Evolutionary conservation across 768 basidiomycete species (phyloP).

Genomic region (Leccinum boreale): DNA sequence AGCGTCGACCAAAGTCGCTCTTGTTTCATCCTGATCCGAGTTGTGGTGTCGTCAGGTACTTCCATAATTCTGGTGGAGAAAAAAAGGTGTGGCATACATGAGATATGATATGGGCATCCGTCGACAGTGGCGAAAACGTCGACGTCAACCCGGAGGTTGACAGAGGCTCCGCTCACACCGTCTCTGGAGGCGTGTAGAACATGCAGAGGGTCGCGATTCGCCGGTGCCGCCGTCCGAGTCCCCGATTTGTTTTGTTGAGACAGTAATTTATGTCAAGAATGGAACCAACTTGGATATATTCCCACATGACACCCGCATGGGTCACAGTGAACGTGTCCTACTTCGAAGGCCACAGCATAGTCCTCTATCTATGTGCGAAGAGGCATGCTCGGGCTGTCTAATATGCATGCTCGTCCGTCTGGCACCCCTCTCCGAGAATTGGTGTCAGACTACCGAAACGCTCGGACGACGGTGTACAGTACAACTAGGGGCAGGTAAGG

Average conservation of each 20-base stretch:
- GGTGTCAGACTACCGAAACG: no score
- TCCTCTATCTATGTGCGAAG: no score
- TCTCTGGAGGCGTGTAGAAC: background rate
- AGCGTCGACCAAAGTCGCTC: background rate
- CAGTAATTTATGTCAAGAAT: background rate
- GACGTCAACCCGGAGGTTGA: background rate
- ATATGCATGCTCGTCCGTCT: no score
- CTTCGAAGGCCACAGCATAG: no score
- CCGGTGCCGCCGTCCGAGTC: no score
- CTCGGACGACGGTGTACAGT: no score
- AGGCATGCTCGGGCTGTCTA: no score
- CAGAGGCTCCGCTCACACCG: background rate
- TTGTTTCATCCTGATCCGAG: background rate
- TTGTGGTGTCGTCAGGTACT: background rate
- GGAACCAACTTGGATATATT: background rate
- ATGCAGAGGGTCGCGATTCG: no score
- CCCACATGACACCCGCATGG: background rate
- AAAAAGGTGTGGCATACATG: background rate
- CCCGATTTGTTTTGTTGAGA: background rate
- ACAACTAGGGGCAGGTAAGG: no score
- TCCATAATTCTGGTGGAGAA: background rate
- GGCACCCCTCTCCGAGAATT: no score
- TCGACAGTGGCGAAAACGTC: background rate
- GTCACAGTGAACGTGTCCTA: no score
- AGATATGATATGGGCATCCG: background rate